Base-by-base conservation (phyloP, 169 alveolate species). In the Cryptosporidium ryanae region DNA sequence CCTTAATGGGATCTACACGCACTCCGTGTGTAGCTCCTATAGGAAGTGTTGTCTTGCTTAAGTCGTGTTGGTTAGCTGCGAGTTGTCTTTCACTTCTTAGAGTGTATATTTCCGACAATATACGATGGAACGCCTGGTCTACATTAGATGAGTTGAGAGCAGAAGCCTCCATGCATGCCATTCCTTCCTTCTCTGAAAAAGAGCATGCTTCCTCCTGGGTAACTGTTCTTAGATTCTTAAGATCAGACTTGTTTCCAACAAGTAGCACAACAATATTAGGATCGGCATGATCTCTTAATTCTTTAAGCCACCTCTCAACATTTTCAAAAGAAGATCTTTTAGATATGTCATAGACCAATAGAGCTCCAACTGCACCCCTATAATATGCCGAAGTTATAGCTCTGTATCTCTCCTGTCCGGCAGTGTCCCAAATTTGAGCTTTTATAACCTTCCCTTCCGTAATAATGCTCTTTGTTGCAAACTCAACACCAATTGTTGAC, bases 341-440 rank as follows among this genome's bases (percentile, higher is more conserved):
- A 25, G 99, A 95, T 38, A 98, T 97, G 91, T 98, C 99, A 92
- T 98, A 98, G 52, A 97, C 99, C 38, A 98, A 92, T 70, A 98
- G 91, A 10, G 99, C 99, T 18, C 99, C 99, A 23, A 97, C 98
- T 7, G 99, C 99, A 38, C 99, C 99, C 81, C 99, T 92, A 93
- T 98, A 98, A 94, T 98, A 98, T 34, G 99, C 99, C 12, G 98
- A 95, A 25, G 99, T 98, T 43, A 98, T 98, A 59, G 99, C 99
- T 68, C 99, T 92, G 91, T 97, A 98, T 67, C 99, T 94, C 90
- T 98, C 99, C 90, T 98, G 99, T 12, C 99, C 99, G 17, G 99
- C 99, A n/a, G 99, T 98, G 87, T 98, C 99, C 99, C 99, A 98
- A 17, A 98, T 97, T 82, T 97, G 98, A 23, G 99, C 99, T 91